Conservation (phyloP, 164 flowering plant genomes). For the Nymphaea colorata region DNA sequence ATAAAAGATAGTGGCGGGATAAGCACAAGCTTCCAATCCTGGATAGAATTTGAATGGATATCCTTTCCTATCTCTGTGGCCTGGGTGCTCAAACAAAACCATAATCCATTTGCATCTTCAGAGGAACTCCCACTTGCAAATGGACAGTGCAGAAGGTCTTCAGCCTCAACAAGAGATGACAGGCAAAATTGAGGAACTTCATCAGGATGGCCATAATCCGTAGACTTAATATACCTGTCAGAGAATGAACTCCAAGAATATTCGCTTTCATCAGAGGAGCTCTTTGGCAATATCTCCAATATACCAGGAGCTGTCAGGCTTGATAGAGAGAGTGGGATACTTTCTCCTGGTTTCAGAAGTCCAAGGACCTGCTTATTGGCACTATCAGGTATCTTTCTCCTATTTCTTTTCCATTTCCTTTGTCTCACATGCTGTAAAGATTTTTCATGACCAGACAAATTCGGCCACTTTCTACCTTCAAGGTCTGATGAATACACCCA, state of each 20-base stretch:
- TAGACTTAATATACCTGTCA: constrained; percentile 17
- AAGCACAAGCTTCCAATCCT: constrained; percentile 74
- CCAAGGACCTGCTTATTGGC: constrained; percentile 44
- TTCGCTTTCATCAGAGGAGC: constrained; percentile 18
- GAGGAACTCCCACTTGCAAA: constrained; percentile 53
- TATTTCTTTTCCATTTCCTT: constrained; percentile 74
- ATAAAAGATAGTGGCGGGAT: constrained; percentile 61
- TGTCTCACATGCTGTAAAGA: constrained; percentile 56
- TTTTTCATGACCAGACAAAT: constrained; percentile 29
- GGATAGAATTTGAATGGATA: constrained; percentile 64
- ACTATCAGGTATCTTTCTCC: constrained; percentile 22
- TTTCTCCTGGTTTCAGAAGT: constrained; percentile 62
- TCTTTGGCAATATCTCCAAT: constrained; percentile 38
- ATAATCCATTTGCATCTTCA: constrained; percentile 28
- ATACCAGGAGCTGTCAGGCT: constrained; percentile 35
- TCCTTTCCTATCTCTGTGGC: constrained; percentile 83
- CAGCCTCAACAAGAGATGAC: constrained; percentile 53
- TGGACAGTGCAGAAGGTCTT: constrained; percentile 55
- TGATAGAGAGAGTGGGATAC: constrained; percentile 55
- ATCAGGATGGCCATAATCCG: constrained; percentile 5
- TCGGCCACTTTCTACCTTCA: constrained; percentile 57
- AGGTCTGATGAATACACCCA: constrained; percentile 83
- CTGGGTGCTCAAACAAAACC: constrained; percentile 70
- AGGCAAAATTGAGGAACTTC: constrained; percentile 46
- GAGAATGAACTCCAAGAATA: constrained; percentile 80